Evolutionary conservation across 495 filamentous ascomycete species (phyloP).

Genomic region (Aspergillus biplanus): DNA sequence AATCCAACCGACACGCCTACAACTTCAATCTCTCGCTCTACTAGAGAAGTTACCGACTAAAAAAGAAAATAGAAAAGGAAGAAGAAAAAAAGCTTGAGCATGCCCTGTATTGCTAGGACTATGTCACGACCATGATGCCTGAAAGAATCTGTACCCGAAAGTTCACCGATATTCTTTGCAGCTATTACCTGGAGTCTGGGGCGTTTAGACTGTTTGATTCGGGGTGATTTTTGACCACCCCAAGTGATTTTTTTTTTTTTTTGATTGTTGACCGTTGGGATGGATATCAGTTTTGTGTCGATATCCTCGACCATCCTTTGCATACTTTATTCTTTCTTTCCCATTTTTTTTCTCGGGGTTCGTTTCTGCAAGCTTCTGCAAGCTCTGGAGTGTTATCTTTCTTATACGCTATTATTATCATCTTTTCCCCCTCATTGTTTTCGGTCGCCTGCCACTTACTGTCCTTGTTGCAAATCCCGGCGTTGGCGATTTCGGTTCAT

Average conservation of each 20-base stretch:
- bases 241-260: constrained; percentile 23
- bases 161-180: constrained; percentile 26
- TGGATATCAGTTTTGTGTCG: constrained; percentile 20
- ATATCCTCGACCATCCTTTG: constrained; percentile 8
- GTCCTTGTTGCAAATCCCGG: constrained; percentile 28
- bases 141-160: constrained; percentile 38
- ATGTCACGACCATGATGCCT: constrained; percentile 46
- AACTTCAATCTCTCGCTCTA: constrained; percentile 18
- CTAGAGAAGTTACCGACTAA: constrained; percentile 14
- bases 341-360: constrained; percentile 12
- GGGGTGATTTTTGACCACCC: constrained; percentile 6
- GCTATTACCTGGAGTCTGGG: constrained; percentile 34
- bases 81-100: constrained; percentile 29
- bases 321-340: constrained; percentile 22
- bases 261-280: constrained; percentile 16
- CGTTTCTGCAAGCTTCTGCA: constrained; percentile 7
- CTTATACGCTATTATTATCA: constrained; percentile 8
- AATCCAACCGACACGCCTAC: constrained; percentile 10
- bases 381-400: constrained; percentile 15
- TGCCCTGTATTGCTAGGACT: constrained; percentile 28
- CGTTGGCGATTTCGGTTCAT: constrained; percentile 30
- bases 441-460: constrained; percentile 9
- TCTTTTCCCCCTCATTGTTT: constrained; percentile 8
- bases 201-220: constrained; percentile 26
- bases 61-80: background rate